Conservation (phyloP, 2,329 filamentous ascomycete species). For the Ophiostoma pallidulum region DNA sequence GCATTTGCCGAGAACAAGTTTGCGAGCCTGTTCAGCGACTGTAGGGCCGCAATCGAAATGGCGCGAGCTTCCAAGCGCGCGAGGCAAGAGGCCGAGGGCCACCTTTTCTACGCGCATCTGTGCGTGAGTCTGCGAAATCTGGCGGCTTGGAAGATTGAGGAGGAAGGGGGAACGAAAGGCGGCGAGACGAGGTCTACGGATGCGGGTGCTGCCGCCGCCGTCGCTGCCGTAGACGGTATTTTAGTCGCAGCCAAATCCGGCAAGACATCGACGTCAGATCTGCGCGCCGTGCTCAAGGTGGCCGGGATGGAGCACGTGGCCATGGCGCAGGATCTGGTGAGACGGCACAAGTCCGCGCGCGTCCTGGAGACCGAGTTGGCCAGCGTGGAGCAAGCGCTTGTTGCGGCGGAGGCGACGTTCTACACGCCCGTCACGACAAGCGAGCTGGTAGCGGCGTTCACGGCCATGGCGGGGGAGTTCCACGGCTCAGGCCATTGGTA, state of each 20-base stretch:
- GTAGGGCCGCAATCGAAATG: conserved; percentile 29
- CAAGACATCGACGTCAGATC: too few species aligned
- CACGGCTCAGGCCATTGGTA: conserved; percentile 53
- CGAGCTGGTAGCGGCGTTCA: conserved; percentile 41
- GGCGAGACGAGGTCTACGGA: neutral
- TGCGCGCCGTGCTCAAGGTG: too few species aligned
- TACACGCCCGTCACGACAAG: conserved; percentile 38
- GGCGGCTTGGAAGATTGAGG: too few species aligned
- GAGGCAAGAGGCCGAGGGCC: conserved; percentile 39
- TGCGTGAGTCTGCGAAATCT: conserved; percentile 17
- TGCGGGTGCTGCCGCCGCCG: too few species aligned
- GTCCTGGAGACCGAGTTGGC: conserved; percentile 11
- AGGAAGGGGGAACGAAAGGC: neutral
- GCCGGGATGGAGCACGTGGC: conserved; percentile 15
- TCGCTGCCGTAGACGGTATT: too few species aligned
- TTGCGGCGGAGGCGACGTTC: neutral
- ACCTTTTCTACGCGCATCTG: conserved; percentile 41
- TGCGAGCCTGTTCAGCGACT: conserved; percentile 27
- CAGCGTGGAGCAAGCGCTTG: neutral
- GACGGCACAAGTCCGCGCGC: conserved; percentile 20
- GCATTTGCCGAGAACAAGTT: neutral
- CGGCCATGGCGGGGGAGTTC: conserved; percentile 43
- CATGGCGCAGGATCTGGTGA: conserved; percentile 17
- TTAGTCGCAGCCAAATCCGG: too few species aligned
- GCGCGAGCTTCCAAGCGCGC: conserved; percentile 28